These are phyloP conservation scores for Solanum raphanifolium DNA, from an alignment of 257 asterid genomes.

Conservation along the genomic window DNA sequence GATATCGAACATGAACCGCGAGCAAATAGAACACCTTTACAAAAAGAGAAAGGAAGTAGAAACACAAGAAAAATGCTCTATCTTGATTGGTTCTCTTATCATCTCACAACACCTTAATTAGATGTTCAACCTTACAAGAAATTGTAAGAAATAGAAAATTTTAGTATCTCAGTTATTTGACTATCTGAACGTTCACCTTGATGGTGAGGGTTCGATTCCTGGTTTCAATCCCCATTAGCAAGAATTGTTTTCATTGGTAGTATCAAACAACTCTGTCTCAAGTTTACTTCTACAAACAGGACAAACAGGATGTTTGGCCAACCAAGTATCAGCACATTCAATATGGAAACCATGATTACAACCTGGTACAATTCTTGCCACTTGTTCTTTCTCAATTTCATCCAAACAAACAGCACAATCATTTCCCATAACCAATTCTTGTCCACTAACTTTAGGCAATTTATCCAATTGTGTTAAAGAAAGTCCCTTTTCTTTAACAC, in stretches of 20 bases:
- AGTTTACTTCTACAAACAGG: conserved; percentile 70
- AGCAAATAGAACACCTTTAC: not conserved
- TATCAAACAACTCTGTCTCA: conserved; percentile 33
- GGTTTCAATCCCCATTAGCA: conserved; percentile 4
- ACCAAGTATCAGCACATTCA: conserved; percentile 75
- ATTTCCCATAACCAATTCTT: conserved; percentile 48
- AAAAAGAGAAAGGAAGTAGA: not conserved
- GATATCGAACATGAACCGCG: not conserved
- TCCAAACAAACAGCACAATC: conserved; percentile 86
- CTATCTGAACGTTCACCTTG: not conserved
- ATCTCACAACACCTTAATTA: not conserved
- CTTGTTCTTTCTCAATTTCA: conserved; percentile 49
- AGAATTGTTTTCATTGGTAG: conserved; percentile 33
- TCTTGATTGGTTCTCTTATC: not conserved
- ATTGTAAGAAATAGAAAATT: not conserved
- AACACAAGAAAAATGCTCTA: not conserved
- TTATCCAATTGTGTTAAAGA: conserved; percentile 61
- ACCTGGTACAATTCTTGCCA: conserved; percentile 69
- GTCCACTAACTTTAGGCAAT: conserved; percentile 49
- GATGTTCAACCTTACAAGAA: not conserved
- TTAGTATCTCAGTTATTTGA: rapidly evolving
- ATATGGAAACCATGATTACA: conserved; percentile 86
- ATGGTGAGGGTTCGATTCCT: not conserved
- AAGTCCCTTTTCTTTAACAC: conserved; percentile 27
- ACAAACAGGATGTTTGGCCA: conserved; percentile 50